A percentile compares a stretch with the other conserved stretches of the same genome.
phyloP scores from a whole-genome alignment of 306 rosid species.

The Cicer yamashitae region DNA sequence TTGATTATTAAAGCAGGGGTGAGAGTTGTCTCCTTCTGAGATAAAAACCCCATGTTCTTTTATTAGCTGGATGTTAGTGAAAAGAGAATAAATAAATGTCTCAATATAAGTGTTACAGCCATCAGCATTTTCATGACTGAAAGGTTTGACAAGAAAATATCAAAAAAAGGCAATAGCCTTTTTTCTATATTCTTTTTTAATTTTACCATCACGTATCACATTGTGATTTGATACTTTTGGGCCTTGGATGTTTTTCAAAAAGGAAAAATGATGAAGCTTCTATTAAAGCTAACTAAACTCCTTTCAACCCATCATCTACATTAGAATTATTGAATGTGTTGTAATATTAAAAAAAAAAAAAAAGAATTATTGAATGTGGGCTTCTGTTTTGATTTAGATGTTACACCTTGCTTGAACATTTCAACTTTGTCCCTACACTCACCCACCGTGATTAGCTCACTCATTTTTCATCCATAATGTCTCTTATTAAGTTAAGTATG shows the following conservation, averaged over 20 bases:
- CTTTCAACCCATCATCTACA: slow-evolving; percentile 47
- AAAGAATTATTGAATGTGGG: slow-evolving; percentile 43
- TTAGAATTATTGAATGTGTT: slow-evolving; percentile 44
- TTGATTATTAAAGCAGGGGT: slow-evolving; percentile 43
- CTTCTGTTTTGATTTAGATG: slow-evolving; percentile 62
- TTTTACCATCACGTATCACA: slow-evolving; percentile 47
- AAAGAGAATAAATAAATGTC: slow-evolving; percentile 60
- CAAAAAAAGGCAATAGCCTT: slow-evolving; percentile 49
- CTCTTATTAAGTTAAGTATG: slow-evolving; percentile 22
- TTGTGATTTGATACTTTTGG: slow-evolving; percentile 50
- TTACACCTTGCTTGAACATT: slow-evolving; percentile 59
- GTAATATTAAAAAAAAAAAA: neutral
- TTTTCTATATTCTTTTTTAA: slow-evolving; percentile 40
- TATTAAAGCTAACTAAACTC: slow-evolving; percentile 50
- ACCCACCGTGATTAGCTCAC: slow-evolving; percentile 64
- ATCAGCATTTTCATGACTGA: neutral
- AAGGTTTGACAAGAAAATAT: slow-evolving; percentile 37
- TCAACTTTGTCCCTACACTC: slow-evolving; percentile 57
- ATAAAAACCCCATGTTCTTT: slow-evolving; percentile 43
- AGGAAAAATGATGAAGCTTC: slow-evolving; percentile 27
- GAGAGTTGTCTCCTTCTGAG: slow-evolving; percentile 47
- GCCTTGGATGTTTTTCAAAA: slow-evolving; percentile 57
- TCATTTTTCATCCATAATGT: slow-evolving; percentile 19
- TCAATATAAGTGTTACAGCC: slow-evolving; percentile 38
- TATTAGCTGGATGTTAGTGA: slow-evolving; percentile 55